These are phyloP conservation scores for Patellifolia procumbens DNA, from an alignment of 179 eudicot genomes.

Conservation along the genomic window DNA sequence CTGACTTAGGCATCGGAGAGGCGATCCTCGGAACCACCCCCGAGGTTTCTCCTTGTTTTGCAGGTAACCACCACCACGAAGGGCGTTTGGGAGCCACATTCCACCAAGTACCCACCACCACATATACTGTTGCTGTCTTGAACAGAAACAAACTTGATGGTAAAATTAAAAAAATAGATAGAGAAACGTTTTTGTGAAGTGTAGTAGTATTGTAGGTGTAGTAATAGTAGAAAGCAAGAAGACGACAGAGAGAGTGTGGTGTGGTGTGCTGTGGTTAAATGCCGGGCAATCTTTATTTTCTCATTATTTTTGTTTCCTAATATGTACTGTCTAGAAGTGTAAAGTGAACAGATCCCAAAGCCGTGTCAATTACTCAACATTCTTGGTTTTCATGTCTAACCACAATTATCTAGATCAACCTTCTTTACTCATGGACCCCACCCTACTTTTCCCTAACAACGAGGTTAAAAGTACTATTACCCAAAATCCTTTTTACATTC, in stretches of 20 bases:
- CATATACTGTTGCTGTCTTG: too few species aligned
- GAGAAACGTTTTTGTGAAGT: not conserved
- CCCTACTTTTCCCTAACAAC: constrained; percentile 18
- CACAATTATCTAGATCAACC: constrained; percentile 24
- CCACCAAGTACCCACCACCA: too few species aligned
- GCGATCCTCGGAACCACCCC: too few species aligned
- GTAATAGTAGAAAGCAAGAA: not conserved
- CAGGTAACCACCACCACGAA: too few species aligned
- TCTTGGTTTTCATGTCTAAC: constrained; percentile 18
- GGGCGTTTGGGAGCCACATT: too few species aligned
- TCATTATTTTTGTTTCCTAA: not conserved
- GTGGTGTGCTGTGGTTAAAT: not conserved
- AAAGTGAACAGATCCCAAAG: constrained; percentile 36
- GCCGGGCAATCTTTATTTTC: too few species aligned
- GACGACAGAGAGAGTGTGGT: not conserved
- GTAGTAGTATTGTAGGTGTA: too few species aligned
- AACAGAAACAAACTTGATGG: too few species aligned
- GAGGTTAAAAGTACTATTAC: constrained; percentile 27
- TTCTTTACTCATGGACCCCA: not conserved
- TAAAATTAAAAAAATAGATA: too few species aligned
- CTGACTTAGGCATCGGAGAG: too few species aligned
- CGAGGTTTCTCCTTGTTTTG: too few species aligned
- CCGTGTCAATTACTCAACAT: constrained; percentile 43
- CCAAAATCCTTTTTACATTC: not conserved
- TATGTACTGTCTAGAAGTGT: not conserved